Conservation (phyloP, 2,329 filamentous ascomycete species). For the Colletotrichum liaoningense region DNA sequence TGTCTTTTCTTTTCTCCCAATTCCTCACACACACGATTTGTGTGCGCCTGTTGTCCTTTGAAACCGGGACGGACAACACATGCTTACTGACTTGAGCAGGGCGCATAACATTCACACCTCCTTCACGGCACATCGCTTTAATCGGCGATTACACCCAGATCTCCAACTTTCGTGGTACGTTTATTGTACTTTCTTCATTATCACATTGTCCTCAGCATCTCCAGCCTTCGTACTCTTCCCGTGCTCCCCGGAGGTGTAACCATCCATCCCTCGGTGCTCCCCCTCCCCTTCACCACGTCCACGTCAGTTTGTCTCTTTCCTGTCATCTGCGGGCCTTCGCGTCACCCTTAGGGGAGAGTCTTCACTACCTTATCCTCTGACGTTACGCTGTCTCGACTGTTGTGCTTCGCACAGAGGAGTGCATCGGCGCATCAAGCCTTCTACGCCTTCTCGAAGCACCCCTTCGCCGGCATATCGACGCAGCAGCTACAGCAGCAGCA, state of each 20-base stretch:
- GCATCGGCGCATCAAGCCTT: constrained; percentile 18
- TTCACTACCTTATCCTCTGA: constrained; percentile 11
- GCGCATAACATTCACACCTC: constrained; percentile 18
- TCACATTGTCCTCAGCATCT: constrained; percentile 23
- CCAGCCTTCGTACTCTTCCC: constrained; percentile 17
- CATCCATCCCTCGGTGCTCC: constrained; percentile 17
- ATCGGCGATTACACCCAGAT: constrained; percentile 26
- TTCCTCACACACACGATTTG: background rate
- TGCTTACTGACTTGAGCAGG: constrained; percentile 29
- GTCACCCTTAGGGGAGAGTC: background rate
- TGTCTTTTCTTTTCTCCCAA: background rate
- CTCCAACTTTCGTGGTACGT: constrained; percentile 23
- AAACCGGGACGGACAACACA: constrained; percentile 29
- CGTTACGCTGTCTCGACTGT: constrained; percentile 5
- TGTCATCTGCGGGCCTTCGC: constrained; percentile 17
- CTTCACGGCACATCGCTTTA: constrained; percentile 21
- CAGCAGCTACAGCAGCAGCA: background rate
- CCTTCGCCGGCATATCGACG: constrained; percentile 7
- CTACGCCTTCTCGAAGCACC: constrained; percentile 31
- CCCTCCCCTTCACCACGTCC: constrained; percentile 5
- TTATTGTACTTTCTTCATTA: constrained; percentile 23
- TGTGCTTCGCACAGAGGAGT: background rate
- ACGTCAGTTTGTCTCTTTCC: constrained; percentile 32
- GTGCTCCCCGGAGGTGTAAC: constrained; percentile 21
- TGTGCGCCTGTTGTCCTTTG: constrained; percentile 5